Evolutionary conservation across 257 asterid species (phyloP).

Genomic region (Nicotiana paniculata): DNA sequence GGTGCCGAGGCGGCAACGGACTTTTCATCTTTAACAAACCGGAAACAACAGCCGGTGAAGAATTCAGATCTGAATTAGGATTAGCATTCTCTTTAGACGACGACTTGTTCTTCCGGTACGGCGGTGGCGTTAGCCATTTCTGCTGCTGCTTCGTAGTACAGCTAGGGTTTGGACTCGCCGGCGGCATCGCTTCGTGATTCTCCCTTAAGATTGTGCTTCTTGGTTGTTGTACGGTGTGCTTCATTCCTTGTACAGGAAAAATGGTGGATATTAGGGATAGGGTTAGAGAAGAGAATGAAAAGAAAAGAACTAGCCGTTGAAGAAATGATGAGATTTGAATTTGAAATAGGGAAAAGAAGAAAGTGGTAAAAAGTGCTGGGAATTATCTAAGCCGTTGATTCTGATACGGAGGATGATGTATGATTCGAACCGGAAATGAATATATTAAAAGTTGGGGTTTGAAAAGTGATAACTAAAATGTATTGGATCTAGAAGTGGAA

Average conservation of each 20-base stretch:
- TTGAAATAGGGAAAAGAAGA: not conserved
- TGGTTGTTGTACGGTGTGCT: constrained; percentile 49
- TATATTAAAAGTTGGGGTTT: not conserved
- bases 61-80: constrained; percentile 25
- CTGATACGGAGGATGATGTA: not conserved
- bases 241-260: constrained; percentile 25
- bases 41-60: constrained; percentile 25
- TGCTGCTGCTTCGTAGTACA: constrained; percentile 2
- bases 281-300: not conserved
- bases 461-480: not conserved
- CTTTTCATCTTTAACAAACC: constrained; percentile 43
- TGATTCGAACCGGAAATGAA: not conserved
- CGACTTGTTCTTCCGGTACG: constrained; percentile 48
- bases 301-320: not conserved
- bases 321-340: constrained; percentile 1
- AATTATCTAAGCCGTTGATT: not conserved
- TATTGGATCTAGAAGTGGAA: not conserved
- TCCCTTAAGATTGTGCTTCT: constrained; percentile 51
- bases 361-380: not conserved
- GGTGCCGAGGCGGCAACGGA: constrained; percentile 90
- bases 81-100: constrained; percentile 73
- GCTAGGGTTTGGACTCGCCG: constrained; percentile 51
- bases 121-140: constrained; percentile 33
- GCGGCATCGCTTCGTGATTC: constrained; percentile 28
- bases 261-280: not conserved